phyloP scores from a whole-genome alignment of 176 grass and related monocot species.

The Oryza australiensis region DNA sequence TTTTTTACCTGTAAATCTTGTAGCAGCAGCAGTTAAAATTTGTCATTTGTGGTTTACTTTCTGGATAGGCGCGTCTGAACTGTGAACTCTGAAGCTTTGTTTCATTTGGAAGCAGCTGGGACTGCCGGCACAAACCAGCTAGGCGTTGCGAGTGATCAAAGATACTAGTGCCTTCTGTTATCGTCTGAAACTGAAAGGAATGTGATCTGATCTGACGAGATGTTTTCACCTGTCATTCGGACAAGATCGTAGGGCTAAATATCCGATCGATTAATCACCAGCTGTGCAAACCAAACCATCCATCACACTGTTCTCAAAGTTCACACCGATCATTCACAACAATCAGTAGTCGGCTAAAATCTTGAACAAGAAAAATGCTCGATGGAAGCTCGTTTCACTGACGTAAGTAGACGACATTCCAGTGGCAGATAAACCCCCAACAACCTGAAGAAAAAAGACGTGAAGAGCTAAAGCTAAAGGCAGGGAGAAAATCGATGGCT shows the following conservation, averaged over 20 bases:
- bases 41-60: neutral
- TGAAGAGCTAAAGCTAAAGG: neutral
- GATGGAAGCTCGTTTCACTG: neutral
- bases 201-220: conserved; percentile 5
- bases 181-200: conserved; percentile 10
- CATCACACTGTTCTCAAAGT: neutral
- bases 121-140: conserved; percentile 32
- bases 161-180: neutral
- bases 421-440: conserved; percentile 3
- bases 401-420: conserved; percentile 11
- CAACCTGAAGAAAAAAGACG: conserved; percentile 23
- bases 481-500: neutral
- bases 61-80: conserved; percentile 7
- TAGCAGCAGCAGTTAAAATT: neutral
- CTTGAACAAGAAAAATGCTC: conserved; percentile 28
- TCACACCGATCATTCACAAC: neutral
- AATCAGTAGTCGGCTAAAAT: conserved; percentile 13
- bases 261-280: neutral
- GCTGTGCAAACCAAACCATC: neutral
- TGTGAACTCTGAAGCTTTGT: conserved; percentile 11
- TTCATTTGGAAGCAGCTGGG: conserved; percentile 1
- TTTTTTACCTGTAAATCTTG: neutral
- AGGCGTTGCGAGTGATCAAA: conserved; percentile 26
- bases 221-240: conserved; percentile 35
- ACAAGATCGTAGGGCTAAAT: conserved; percentile 25